Base-by-base conservation (phyloP, 768 basidiomycete genomes). In the Sarcomyxa edulis region DNA sequence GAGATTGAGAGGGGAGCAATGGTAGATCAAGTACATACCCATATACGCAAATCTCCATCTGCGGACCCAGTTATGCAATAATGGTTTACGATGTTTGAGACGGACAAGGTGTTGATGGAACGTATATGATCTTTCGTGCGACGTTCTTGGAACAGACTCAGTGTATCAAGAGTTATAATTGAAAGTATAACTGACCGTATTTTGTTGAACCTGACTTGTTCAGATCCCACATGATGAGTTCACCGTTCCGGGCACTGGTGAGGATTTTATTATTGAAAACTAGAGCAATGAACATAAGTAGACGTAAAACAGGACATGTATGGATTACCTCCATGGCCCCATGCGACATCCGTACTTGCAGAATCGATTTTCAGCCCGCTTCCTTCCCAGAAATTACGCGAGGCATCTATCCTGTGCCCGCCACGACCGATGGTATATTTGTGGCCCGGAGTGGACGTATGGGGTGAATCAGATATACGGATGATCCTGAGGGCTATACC, bases 181-280 rank as follows among this genome's bases (percentile, higher is more conserved):
- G 10, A 8, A 7, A 46, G 55, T 0, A 28, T 1, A n/a, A 29
- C 72, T 35, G 49, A 89, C 86, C 85, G 48, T 76, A 84, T 61
- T 88, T 89, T 28, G 74, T 72, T 2, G 65, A 52, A 3, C 83
- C 81, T 15, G 69, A 58, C 54, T 78, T 84, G 48, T 80, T 75
- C 20, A 88, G 47, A 53, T 89, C 85, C 87, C 87, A 90, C 68
- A 88, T 74, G 21, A 88, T 83, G 25, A 90, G 71, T 37, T 89
- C 87, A 1, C 87, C 87, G 46, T 87, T 89, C 11, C 82, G 65
- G 2, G 84, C 84, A 50, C 85, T 86, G 3, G 87, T 89, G 15
- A 90, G 56, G 34, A 89, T 75, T 60, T 89, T 90, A 56, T 80
- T 78, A 54, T 65, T 77, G 60, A 77, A 86, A 8, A 57, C 86